Conservation (phyloP, 352 stramenopile genomes). For the Plasmopara halstedii region DNA sequence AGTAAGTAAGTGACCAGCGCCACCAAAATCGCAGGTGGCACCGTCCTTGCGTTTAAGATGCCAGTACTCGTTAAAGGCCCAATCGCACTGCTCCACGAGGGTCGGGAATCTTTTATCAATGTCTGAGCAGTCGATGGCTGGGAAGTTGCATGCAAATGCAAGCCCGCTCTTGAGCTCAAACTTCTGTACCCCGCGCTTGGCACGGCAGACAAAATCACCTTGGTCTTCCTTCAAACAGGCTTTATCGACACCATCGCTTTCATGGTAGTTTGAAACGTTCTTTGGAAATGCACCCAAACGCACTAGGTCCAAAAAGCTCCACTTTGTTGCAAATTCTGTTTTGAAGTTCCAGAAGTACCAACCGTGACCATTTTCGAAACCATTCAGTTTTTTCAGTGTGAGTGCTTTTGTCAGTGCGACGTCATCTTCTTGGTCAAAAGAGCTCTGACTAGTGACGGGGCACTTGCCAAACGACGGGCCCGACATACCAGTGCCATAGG, state of each 20-base stretch:
- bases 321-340: conserved; percentile 86
- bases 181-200: conserved; percentile 66
- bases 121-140: conserved; percentile 49
- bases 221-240: conserved; percentile 65
- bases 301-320: conserved; percentile 82
- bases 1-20: conserved; percentile 46
- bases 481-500: conserved; percentile 72
- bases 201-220: conserved; percentile 63
- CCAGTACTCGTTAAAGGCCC: conserved; percentile 74
- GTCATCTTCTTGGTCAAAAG: conserved; percentile 80
- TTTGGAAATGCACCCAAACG: conserved; percentile 61
- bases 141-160: conserved; percentile 55
- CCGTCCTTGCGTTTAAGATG: conserved; percentile 57
- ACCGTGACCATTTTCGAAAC: conserved; percentile 86
- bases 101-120: conserved; percentile 43
- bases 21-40: conserved; percentile 76
- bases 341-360: conserved; percentile 97
- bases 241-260: conserved; percentile 46
- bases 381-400: conserved; percentile 90
- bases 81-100: conserved; percentile 66
- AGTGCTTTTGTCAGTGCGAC: conserved; percentile 69
- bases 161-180: conserved; percentile 61
- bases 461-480: conserved; percentile 88
- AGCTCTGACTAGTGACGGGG: conserved; percentile 74
- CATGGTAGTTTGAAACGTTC: conserved; percentile 62